These are phyloP conservation scores for Solanum infundibuliforme DNA, from an alignment of 257 asterid species.

Conservation along the genomic window DNA sequence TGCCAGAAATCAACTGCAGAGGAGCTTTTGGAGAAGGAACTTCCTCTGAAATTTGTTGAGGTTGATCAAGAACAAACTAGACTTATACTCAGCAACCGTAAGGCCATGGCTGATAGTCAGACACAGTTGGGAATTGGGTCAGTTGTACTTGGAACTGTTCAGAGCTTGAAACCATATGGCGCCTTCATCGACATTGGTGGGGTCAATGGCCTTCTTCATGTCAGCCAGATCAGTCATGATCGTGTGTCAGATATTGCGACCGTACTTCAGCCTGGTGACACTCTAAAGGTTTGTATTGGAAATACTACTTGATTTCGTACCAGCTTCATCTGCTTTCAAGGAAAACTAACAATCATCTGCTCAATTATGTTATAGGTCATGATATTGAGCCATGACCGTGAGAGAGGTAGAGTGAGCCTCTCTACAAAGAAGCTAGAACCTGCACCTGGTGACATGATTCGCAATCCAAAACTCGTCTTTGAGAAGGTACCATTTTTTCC, in stretches of 20 bases:
- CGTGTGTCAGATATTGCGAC: constrained; percentile 81
- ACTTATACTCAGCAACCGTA: constrained; percentile 84
- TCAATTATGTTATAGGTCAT: constrained; percentile 48
- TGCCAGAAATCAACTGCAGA: constrained; percentile 79
- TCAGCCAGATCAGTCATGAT: constrained; percentile 93
- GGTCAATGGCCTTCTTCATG: constrained; percentile 84
- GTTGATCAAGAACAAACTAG: constrained; percentile 84
- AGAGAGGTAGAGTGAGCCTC: constrained; percentile 92
- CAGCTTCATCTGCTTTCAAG: neutral
- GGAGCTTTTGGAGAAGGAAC: constrained; percentile 74
- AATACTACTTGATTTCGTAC: neutral
- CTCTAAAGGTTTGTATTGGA: constrained; percentile 51
- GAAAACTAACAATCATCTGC: neutral
- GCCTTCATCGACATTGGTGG: constrained; percentile 98
- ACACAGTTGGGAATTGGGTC: constrained; percentile 96
- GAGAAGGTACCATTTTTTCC: constrained; percentile 50
- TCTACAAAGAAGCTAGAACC: constrained; percentile 98
- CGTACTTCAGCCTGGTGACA: constrained; percentile 91
- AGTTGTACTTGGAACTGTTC: constrained; percentile 83
- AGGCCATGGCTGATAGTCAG: constrained; percentile 95
- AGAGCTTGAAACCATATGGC: constrained; percentile 94
- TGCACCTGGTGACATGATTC: constrained; percentile 98
- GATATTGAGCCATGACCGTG: constrained; percentile 98
- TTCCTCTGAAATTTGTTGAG: constrained; percentile 84
- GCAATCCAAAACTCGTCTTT: constrained; percentile 87